Percentiles rank a stretch among this genome's conserved stretches.
Conservation (phyloP, 2,329 filamentous ascomycete species). For the Cladophialophora exuberans region DNA sequence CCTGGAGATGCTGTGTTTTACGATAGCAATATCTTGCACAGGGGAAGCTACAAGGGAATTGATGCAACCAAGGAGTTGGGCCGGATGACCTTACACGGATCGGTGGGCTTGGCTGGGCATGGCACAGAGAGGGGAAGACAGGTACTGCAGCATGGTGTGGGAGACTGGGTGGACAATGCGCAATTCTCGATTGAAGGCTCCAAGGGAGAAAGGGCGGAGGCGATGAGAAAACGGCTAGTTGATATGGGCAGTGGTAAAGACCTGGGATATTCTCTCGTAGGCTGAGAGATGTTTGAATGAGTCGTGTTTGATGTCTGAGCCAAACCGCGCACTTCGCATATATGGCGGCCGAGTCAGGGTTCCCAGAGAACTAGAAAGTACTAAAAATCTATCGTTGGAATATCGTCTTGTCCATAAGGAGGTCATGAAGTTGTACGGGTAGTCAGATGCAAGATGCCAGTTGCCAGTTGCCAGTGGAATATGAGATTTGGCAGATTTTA, state of each 20-base stretch:
- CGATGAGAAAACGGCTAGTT: constrained; percentile 48
- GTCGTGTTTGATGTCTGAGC: no score
- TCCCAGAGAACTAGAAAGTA: no score
- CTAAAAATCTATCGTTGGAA: no score
- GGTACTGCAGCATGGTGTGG: constrained; percentile 52
- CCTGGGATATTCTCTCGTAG: constrained; percentile 48
- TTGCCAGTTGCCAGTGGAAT: no score
- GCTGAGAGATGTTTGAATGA: no score
- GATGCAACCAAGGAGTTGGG: constrained; percentile 41
- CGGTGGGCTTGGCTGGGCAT: constrained; percentile 44
- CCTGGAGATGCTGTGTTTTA: constrained; percentile 85
- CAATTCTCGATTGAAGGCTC: constrained; percentile 42
- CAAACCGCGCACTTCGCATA: no score
- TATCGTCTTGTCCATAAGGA: no score
- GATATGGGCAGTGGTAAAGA: constrained; percentile 51
- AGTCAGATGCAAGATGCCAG: no score
- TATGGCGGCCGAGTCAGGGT: no score
- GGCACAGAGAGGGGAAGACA: constrained; percentile 47
- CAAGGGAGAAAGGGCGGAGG: constrained; percentile 42
- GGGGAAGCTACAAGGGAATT: constrained; percentile 48
- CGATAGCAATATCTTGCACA: constrained; percentile 79
- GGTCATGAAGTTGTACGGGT: no score
- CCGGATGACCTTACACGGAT: constrained; percentile 48
- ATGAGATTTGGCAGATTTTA: no score
- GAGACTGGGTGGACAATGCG: constrained; percentile 47